Base-by-base conservation (phyloP, 768 basidiomycete genomes). In the Russula earlei region DNA sequence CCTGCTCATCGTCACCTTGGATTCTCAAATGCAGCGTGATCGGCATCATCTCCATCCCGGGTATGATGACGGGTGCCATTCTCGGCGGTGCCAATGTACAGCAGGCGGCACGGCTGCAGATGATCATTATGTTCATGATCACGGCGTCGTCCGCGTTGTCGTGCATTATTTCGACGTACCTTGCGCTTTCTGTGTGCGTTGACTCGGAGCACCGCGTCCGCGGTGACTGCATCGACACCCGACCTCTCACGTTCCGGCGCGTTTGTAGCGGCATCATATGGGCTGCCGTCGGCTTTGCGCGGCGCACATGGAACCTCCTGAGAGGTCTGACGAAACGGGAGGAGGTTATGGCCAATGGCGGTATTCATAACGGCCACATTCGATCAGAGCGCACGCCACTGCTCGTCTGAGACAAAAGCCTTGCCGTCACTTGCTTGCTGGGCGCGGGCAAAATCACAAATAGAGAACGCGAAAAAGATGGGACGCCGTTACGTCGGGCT, bases 61-160 rank as follows among this genome's bases (percentile, higher is more conserved):
- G 90, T 3, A 91, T 90, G 88, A 91, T 93, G 87, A 90, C 87
- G 0, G 91, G 91, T 61, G 88, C 91, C 5, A 85, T 94, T 58
- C 81, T 93, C 12, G 92, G 88, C 12, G 91, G 91, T 0, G 80
- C 87, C 11, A 83, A 84, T 29, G 87, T 93, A 40, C 77, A 88
- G 19, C 89, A 91, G 68, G 92, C 91, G 0, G 88, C 88, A 2
- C 81, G 83, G 49, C 71, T 93, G 15, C 92, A 93, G 63, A 92
- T 92, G 85, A 83, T 94, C 55, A 90, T 94, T 71, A 88, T 92
- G 83, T 93, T 94, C 70, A 88, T 93, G 85, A 89, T 93, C 43
- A 83, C 84, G 3, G 83, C 90, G 0, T 79, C 82, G 55, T 85
- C 86, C 0, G 80, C 84, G 0, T 76, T 94, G 24, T 79, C 85